Percentiles rank a stretch among this genome's conserved stretches.
These are phyloP conservation scores for Osmanthus fragrans DNA, from an alignment of 257 asterid species.

Conservation along the genomic window DNA sequence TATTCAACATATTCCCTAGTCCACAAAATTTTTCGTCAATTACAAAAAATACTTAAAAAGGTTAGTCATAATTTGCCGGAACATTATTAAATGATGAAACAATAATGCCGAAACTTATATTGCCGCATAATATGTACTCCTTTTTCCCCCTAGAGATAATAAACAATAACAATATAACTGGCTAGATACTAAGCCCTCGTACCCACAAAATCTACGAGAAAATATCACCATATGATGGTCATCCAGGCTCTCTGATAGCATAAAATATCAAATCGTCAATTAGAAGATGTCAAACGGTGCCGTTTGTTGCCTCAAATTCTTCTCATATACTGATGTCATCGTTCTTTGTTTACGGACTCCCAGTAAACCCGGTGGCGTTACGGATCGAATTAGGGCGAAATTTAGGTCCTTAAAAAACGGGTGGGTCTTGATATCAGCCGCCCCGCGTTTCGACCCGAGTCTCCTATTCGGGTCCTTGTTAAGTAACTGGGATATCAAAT, in stretches of 20 bases:
- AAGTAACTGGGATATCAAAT: slow-evolving; percentile 56
- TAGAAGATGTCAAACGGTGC: slow-evolving; percentile 57
- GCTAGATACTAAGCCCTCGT: background rate
- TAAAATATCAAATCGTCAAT: slow-evolving; percentile 5
- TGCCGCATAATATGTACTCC: slow-evolving; percentile 29
- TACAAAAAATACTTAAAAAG: too few species aligned
- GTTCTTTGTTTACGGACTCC: slow-evolving; percentile 37
- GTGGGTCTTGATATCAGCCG: slow-evolving; percentile 86
- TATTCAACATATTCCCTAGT: too few species aligned
- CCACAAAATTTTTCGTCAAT: too few species aligned
- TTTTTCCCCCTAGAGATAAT: background rate
- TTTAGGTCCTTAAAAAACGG: slow-evolving; percentile 76
- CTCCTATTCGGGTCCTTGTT: slow-evolving; percentile 64
- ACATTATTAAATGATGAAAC: background rate
- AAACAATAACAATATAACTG: background rate
- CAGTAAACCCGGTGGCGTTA: slow-evolving; percentile 53
- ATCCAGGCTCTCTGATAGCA: background rate
- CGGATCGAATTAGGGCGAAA: slow-evolving; percentile 70
- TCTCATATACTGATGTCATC: slow-evolving; percentile 20
- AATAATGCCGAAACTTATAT: slow-evolving; percentile 16
- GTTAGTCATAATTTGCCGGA: too few species aligned
- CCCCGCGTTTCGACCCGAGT: slow-evolving; percentile 85
- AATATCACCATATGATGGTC: background rate
- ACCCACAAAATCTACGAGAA: background rate
- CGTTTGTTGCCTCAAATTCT: slow-evolving; percentile 22